Base-by-base conservation (phyloP, 2,329 filamentous ascomycete genomes). In the Epichloe sp. region DNA sequence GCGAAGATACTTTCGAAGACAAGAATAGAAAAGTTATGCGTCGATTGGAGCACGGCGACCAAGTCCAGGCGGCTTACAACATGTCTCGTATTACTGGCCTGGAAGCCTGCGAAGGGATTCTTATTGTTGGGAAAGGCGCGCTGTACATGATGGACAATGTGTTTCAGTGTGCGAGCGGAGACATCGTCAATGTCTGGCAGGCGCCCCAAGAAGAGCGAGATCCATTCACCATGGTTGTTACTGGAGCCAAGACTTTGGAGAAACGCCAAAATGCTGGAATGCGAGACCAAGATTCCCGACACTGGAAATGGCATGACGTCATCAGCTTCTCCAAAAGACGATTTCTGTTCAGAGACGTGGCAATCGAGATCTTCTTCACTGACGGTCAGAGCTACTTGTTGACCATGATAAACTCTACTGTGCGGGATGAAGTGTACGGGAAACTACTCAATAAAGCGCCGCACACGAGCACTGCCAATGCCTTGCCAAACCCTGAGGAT, bases 1-100 rank as follows among this genome's bases (percentile, higher is more conserved):
- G 69, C 1, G 79, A 82, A 14, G 81, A 85, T 57, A 84, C 83
- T 1, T 94, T 94, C 55, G 94, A 98, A 67, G 94, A 98, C 66
- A 97, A 96, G 71, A 97, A 98, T 62, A 80, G 94, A 44, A 96
- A 96, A 66, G 91, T 98, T 44, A 94, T 97, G 88, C 80, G 93
- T 48, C 91, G 88, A 56, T 75, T 98, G 11, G 85, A 95, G 59
- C 85, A 86, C 12, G 89, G 90, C 5, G 93, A 98, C 60, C 80
- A 90, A 51, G 91, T 98, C 2, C 88, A 96, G 64, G 86, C 88
- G 52, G 88, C 96, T 1, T 95, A 88, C 73, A 98, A 98, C 59
- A 84, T 97, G 47, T 97, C 93, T 15, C 84, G 93, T 11, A 91
- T 98, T 50, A 83, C 95, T 35, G 93, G 93, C 10, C 75, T 98